Percentiles rank a stretch among this genome's conserved stretches.
Evolutionary conservation across 371 early-diverging fungal species (phyloP).

Genomic region (Blastocladiella emersonii): DNA sequence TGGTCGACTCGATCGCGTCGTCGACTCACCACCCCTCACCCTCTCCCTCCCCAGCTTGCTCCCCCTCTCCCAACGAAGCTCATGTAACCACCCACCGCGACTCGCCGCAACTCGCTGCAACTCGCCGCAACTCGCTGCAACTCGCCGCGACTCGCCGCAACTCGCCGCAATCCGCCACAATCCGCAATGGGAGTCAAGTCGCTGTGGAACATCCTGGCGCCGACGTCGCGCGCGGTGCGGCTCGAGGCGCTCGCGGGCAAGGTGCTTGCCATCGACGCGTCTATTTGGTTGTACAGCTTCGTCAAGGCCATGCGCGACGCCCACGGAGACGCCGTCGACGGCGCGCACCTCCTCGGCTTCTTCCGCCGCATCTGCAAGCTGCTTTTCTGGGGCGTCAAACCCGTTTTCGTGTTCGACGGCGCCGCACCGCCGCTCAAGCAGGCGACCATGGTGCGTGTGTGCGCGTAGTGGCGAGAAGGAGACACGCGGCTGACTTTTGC

Average conservation of each 20-base stretch:
- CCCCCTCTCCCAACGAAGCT: too few relatives aligned
- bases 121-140: too few relatives aligned
- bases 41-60: too few relatives aligned
- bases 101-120: too few relatives aligned
- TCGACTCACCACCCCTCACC: too few relatives aligned
- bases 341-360: constrained; percentile 86
- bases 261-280: constrained; percentile 81
- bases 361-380: constrained; percentile 86
- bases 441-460: constrained; percentile 40
- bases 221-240: constrained; percentile 60
- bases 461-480: not conserved
- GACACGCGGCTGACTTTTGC: too few relatives aligned
- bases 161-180: too few relatives aligned
- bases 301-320: constrained; percentile 79
- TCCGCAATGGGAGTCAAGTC: constrained; percentile 88
- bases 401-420: constrained; percentile 95
- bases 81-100: too few relatives aligned
- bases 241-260: constrained; percentile 61
- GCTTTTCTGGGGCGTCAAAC: constrained; percentile 75
- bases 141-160: too few relatives aligned
- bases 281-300: constrained; percentile 95
- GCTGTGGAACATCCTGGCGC: constrained; percentile 80
- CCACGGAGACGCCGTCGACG: constrained; percentile 61
- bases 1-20: too few relatives aligned
- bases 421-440: constrained; percentile 72